Base-by-base conservation (phyloP, 1,139 yeast species). In the Suhomyces guaymorum region DNA sequence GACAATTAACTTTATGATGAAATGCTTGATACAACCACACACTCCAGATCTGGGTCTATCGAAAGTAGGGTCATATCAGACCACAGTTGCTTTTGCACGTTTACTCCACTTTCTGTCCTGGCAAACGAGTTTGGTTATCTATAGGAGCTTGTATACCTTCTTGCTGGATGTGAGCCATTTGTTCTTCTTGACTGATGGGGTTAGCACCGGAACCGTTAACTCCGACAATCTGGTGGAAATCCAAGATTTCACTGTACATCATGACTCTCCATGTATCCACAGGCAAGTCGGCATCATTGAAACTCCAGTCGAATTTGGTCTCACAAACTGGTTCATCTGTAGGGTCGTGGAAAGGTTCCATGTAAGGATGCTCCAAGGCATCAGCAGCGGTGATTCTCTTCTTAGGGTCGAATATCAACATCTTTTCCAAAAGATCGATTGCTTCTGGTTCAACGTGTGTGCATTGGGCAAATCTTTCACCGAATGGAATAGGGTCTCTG, bases 241-340 rank as follows among this genome's bases (percentile, higher is more conserved):
- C 97, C 48, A 92, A 72, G 44, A 92, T 92, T 64, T 92, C 98
- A 33, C 95, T 84, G 63, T 92, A 92, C 96, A 92, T 92, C 98
- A 92, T 92, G 18, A 90, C 96, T 65, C 96, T 81, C 98, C 98
- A 92, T 9, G 96, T 88, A 55, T 92, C 97, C 15, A 92, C 95
- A 1, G 98, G 97, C 52, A 92, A 73, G 62, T 92, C 98, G 0
- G 97, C 97, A 54, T 94, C 97, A 59, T 92, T 92, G 63, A 92
- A 92, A 54, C 95, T 84, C 99, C 99, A 92, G 64, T 92, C 98
- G 53, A 92, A 92, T 59, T 86, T 86, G 46, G 82, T 86, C 34
- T 82, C 89, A 32, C 98, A 96, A 4, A 79, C 83, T 1, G 99
- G 99, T 63, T 92, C 99, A 63, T 92, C 99, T 5, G 92, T 78